Percentiles rank a stretch among this genome's conserved stretches.
Conservation (phyloP, 2,329 filamentous ascomycete species). For the Zymoseptoria ardabiliae region DNA sequence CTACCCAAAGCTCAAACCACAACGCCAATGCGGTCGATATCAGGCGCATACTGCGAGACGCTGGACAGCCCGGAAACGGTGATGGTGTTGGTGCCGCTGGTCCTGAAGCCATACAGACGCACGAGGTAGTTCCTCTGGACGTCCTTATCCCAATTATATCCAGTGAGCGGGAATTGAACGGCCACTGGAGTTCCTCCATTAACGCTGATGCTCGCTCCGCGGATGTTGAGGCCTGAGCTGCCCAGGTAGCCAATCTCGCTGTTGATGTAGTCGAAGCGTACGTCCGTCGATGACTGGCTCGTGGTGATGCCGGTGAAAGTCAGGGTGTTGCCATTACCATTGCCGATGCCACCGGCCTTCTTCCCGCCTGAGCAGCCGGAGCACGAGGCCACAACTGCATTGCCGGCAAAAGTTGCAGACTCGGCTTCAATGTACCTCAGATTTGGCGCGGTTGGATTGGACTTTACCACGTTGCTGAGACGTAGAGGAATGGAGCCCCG, state of each 20-base stretch:
- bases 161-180: slow-evolving; percentile 35
- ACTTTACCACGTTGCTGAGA: slow-evolving; percentile 28
- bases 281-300: slow-evolving; percentile 23
- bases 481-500: slow-evolving; percentile 28
- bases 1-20: background rate
- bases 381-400: slow-evolving; percentile 26
- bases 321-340: slow-evolving; percentile 17
- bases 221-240: slow-evolving; percentile 28
- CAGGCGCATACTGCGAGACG: slow-evolving; percentile 21
- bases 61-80: slow-evolving; percentile 19
- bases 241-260: slow-evolving; percentile 34
- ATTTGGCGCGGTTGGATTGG: slow-evolving; percentile 8
- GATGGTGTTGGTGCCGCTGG: slow-evolving; percentile 19
- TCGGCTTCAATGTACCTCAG: slow-evolving; percentile 28
- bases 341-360: slow-evolving; percentile 31
- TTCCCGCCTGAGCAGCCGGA: slow-evolving; percentile 27
- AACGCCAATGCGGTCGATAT: slow-evolving; percentile 23
- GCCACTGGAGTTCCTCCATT: slow-evolving; percentile 31
- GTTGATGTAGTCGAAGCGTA: slow-evolving; percentile 36
- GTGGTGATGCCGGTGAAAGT: slow-evolving; percentile 26
- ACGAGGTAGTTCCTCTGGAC: slow-evolving; percentile 20
- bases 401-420: slow-evolving; percentile 27
- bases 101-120: slow-evolving; percentile 22
- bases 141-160: slow-evolving; percentile 34
- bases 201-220: slow-evolving; percentile 33